phyloP scores from a whole-genome alignment of 1,139 yeast genomes.

The Candida buenavistaensis region DNA sequence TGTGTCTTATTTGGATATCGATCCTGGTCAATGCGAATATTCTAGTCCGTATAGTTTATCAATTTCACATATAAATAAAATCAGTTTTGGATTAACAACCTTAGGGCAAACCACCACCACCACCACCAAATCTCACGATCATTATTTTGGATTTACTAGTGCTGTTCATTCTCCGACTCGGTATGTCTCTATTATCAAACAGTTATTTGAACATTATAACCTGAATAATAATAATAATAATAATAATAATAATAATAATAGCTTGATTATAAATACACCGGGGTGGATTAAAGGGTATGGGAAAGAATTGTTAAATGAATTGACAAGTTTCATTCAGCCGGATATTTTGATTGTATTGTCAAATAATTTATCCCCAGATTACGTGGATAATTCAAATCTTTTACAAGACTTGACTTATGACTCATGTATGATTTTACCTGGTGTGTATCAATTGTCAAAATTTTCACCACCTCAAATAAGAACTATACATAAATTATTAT shows the following conservation, averaged over 20 bases:
- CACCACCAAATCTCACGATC: conserved; percentile 25
- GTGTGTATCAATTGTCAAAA: conserved; percentile 30
- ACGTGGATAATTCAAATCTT: conserved; percentile 26
- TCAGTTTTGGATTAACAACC: conserved; percentile 24
- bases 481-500: conserved; percentile 48
- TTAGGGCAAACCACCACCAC: conserved; percentile 10
- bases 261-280: conserved; percentile 73
- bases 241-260: conserved; percentile 18
- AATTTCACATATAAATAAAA: conserved; percentile 26
- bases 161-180: conserved; percentile 69
- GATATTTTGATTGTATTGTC: conserved; percentile 48
- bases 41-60: conserved; percentile 72
- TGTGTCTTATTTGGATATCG: conserved; percentile 66
- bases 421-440: conserved; percentile 24
- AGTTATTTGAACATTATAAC: conserved; percentile 43
- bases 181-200: conserved; percentile 48
- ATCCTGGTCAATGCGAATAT: conserved; percentile 90
- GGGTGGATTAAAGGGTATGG: conserved; percentile 97
- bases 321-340: conserved; percentile 52
- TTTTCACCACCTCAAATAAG: conserved; percentile 56
- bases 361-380: conserved; percentile 18
- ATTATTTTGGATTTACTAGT: conserved; percentile 67
- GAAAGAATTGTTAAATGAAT: conserved; percentile 54
- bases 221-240: too few relatives aligned
- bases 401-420: conserved; percentile 22